Evolutionary conservation across 2,329 filamentous ascomycete species (phyloP).

Genomic region (Alternaria tenuissima): DNA sequence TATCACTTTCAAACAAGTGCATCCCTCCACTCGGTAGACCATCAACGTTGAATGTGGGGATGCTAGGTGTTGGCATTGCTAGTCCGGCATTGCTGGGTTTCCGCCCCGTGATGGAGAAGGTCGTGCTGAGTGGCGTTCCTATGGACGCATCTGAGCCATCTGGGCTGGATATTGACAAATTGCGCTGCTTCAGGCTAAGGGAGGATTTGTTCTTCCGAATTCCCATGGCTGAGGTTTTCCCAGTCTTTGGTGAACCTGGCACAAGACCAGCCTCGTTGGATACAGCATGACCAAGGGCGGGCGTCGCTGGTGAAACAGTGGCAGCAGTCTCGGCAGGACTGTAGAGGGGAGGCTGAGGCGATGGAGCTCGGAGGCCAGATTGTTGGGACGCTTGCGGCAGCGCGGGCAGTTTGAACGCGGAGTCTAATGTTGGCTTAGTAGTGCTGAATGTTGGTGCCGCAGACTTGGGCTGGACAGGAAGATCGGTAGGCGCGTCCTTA

Average conservation of each 20-base stretch:
- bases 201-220: constrained; percentile 62
- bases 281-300: constrained; percentile 49
- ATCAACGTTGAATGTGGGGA: constrained; percentile 66
- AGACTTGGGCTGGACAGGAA: constrained; percentile 48
- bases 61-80: constrained; percentile 73
- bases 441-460: constrained; percentile 42
- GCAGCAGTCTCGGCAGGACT: constrained; percentile 53
- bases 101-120: constrained; percentile 63
- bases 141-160: constrained; percentile 73
- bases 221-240: constrained; percentile 40
- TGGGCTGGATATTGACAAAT: constrained; percentile 70
- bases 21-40: constrained; percentile 71
- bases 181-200: constrained; percentile 75
- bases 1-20: constrained; percentile 83
- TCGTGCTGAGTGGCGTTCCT: constrained; percentile 75
- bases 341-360: constrained; percentile 47
- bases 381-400: constrained; percentile 41
- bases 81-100: constrained; percentile 65
- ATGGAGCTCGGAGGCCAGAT: constrained; percentile 39
- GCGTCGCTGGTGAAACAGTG: constrained; percentile 51
- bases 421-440: constrained; percentile 37
- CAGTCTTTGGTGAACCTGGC: constrained; percentile 47
- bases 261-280: constrained; percentile 54
- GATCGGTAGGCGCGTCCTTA: constrained; percentile 44
- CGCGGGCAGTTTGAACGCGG: constrained; percentile 44